Evolutionary conservation across 169 alveolate species (phyloP).

Genomic region (Babesia caballi): DNA sequence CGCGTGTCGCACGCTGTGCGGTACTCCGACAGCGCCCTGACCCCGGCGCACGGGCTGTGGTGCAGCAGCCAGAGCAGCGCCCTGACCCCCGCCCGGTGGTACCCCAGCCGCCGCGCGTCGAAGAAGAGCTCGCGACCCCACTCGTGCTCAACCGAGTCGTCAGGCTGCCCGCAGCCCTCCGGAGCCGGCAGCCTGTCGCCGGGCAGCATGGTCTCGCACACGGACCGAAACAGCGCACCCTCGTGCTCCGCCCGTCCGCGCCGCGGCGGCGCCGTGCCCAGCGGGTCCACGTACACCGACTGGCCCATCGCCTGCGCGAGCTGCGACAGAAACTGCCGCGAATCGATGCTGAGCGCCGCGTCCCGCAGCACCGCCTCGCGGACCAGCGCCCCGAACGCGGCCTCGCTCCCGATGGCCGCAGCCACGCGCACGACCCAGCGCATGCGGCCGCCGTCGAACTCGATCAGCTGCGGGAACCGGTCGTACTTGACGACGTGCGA

Average conservation of each 20-base stretch:
- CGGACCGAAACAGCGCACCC: neutral
- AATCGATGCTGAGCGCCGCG: neutral
- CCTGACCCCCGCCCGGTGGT: neutral
- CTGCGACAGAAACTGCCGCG: neutral
- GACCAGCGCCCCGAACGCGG: too few relatives aligned
- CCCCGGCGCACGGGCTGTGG: neutral
- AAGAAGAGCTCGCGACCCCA: neutral
- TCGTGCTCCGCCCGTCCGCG: neutral
- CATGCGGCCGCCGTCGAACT: constrained; percentile 8
- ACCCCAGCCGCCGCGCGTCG: constrained; percentile 11
- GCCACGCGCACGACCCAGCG: constrained; percentile 20
- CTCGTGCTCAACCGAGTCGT: neutral
- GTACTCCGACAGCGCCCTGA: constrained; percentile 8
- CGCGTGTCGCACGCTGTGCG: neutral
- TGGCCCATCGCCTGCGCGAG: neutral
- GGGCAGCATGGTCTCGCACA: neutral
- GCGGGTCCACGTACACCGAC: neutral
- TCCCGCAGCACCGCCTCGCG: neutral
- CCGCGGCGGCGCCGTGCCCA: neutral
- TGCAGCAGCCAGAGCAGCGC: constrained; percentile 46
- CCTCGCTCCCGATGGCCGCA: neutral
- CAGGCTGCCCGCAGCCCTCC: constrained; percentile 3
- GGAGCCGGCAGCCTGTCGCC: neutral
- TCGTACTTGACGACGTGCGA: constrained; percentile 6
- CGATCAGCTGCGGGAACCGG: constrained; percentile 13